A percentile compares a stretch with the other conserved stretches of the same genome.
Conservation (phyloP, 768 basidiomycete genomes). For the Termitomyces eurrhizus region DNA sequence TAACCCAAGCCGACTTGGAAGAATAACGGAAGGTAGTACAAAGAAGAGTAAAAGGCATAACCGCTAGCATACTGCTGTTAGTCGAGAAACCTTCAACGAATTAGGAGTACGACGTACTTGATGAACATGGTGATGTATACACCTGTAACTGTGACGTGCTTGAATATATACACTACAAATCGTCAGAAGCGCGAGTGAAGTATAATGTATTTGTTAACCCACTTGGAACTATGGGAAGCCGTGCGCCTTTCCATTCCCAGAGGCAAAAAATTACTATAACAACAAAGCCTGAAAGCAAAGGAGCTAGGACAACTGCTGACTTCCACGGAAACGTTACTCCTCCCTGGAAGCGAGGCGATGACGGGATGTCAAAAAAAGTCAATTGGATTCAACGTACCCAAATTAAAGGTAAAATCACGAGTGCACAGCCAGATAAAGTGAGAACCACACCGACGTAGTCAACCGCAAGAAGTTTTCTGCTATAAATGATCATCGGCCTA, state of each 20-base stretch:
- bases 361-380: background rate
- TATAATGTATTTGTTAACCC: background rate
- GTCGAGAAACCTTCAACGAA: background rate
- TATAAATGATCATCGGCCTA: background rate
- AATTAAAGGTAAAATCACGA: constrained; percentile 67
- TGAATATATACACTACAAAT: constrained; percentile 67
- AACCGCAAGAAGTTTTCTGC: constrained; percentile 58
- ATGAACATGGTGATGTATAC: constrained; percentile 70
- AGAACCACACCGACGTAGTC: constrained; percentile 61
- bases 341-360: constrained; percentile 36
- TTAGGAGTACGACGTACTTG: constrained; percentile 34
- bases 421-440: constrained; percentile 55
- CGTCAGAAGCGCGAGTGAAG: background rate
- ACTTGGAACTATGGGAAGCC: constrained; percentile 73
- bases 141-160: constrained; percentile 58
- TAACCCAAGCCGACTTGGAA: constrained; percentile 72
- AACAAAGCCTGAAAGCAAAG: constrained; percentile 51
- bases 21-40: constrained; percentile 73
- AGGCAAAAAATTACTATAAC: constrained; percentile 56
- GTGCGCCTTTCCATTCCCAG: constrained; percentile 72
- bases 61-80: constrained; percentile 33
- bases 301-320: constrained; percentile 60
- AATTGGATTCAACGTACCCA: constrained; percentile 43
- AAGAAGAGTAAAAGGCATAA: constrained; percentile 57
- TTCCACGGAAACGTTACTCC: constrained; percentile 72